A percentile compares a stretch with the other conserved stretches of the same genome.
Evolutionary conservation across 768 basidiomycete species (phyloP).

Genomic region (Suillus lakei): DNA sequence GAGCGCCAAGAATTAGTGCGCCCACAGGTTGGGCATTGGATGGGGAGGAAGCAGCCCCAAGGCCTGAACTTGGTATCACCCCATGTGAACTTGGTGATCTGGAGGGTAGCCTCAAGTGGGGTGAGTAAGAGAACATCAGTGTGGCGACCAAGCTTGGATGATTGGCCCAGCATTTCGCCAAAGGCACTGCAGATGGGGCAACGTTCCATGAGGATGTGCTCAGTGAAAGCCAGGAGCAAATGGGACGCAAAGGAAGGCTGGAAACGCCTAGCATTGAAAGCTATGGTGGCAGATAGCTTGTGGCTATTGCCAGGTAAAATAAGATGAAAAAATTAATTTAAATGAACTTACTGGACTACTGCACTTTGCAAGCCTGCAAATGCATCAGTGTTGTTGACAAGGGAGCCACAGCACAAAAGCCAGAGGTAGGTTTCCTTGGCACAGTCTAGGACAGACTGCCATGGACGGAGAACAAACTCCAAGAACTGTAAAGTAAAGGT

Average conservation of each 20-base stretch:
- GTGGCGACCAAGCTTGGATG: background rate
- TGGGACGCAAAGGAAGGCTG: background rate
- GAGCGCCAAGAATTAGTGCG: background rate
- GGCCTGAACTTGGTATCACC: background rate
- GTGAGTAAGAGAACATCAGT: background rate
- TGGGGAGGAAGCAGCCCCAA: background rate
- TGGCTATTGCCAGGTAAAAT: background rate
- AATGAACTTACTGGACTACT: background rate
- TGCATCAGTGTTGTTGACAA: background rate
- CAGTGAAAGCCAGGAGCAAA: background rate
- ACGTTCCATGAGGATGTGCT: background rate
- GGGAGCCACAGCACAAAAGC: background rate
- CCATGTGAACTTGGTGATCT: background rate
- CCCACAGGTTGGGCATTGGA: slow-evolving; percentile 8
- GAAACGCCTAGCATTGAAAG: background rate
- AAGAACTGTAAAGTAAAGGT: background rate
- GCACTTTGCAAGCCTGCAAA: background rate
- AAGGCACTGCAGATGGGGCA: background rate
- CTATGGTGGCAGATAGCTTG: background rate
- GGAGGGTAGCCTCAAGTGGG: background rate
- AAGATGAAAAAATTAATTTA: background rate
- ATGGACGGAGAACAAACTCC: background rate
- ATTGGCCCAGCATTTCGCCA: background rate
- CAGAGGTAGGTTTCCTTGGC: background rate
- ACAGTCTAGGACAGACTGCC: background rate